Conservation (phyloP, 2,329 filamentous ascomycete species). For the Epichloe festucae region DNA sequence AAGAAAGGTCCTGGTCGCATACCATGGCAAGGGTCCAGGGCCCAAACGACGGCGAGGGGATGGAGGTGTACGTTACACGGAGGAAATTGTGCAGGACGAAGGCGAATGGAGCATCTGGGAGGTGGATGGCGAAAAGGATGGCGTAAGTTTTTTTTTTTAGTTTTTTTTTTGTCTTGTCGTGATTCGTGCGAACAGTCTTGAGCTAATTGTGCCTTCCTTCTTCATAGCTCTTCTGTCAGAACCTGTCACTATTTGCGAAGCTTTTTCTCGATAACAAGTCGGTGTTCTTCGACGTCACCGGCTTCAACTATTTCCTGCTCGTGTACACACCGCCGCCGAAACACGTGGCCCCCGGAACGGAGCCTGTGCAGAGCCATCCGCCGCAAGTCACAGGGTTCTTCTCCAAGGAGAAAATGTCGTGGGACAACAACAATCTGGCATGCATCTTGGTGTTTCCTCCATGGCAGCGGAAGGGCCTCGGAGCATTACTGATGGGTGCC, state of each 20-base stretch:
- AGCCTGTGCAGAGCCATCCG: conserved; percentile 3
- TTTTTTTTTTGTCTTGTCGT: too few relatives aligned
- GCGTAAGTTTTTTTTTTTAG: conserved; percentile 32
- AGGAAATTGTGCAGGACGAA: conserved; percentile 39
- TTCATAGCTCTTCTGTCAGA: conserved; percentile 71
- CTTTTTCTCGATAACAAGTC: conserved; percentile 97
- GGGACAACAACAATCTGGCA: conserved; percentile 96
- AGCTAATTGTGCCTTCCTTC: not conserved
- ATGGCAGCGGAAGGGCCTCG: conserved; percentile 83
- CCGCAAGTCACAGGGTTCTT: conserved; percentile 78
- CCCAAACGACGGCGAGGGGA: conserved; percentile 26
- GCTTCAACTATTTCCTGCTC: conserved; percentile 89
- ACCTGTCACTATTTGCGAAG: conserved; percentile 90
- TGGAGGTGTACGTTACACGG: conserved; percentile 23
- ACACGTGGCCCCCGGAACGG: conserved; percentile 6
- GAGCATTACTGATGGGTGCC: conserved; percentile 78
- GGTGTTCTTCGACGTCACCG: conserved; percentile 91
- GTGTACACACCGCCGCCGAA: conserved; percentile 48
- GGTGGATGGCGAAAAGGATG: conserved; percentile 78
- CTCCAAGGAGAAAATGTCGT: conserved; percentile 96
- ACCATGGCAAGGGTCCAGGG: conserved; percentile 18
- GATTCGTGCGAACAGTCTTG: not conserved
- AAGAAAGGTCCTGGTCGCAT: conserved; percentile 25
- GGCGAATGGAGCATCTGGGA: conserved; percentile 82
- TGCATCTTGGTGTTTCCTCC: conserved; percentile 94